Conservation (phyloP, 768 basidiomycete species). For the Lactarius evosmus region DNA sequence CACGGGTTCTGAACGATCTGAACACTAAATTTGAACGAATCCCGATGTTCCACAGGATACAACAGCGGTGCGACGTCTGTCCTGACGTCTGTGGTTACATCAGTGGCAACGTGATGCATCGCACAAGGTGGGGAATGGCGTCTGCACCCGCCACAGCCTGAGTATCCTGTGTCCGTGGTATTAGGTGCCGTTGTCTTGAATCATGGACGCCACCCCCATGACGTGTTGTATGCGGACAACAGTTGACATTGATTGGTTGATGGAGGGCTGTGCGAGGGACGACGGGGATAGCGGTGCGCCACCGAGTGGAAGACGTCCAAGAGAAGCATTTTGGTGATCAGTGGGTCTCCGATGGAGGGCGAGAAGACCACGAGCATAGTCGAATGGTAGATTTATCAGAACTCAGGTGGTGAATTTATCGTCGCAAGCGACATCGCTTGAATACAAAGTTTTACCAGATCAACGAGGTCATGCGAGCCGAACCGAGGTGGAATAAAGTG, state of each 20-base stretch:
- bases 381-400: too few species aligned
- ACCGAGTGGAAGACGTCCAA: not conserved
- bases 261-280: slow-evolving; percentile 10
- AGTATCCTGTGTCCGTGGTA: not conserved
- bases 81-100: not conserved
- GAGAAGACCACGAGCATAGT: not conserved
- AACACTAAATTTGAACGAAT: not conserved
- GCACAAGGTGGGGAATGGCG: not conserved
- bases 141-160: not conserved
- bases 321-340: not conserved
- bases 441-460: too few species aligned
- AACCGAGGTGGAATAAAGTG: not conserved
- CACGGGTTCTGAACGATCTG: not conserved
- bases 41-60: not conserved
- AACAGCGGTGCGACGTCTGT: not conserved
- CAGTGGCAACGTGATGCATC: not conserved
- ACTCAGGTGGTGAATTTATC: too few species aligned
- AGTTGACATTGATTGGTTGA: slow-evolving; percentile 7
- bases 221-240: not conserved
- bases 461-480: too few species aligned
- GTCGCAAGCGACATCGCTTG: too few species aligned
- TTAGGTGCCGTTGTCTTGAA: not conserved
- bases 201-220: not conserved
- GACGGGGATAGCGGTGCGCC: not conserved
- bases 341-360: not conserved